phyloP scores from a whole-genome alignment of 805 yeast species.

The Yarrowia sp. region DNA sequence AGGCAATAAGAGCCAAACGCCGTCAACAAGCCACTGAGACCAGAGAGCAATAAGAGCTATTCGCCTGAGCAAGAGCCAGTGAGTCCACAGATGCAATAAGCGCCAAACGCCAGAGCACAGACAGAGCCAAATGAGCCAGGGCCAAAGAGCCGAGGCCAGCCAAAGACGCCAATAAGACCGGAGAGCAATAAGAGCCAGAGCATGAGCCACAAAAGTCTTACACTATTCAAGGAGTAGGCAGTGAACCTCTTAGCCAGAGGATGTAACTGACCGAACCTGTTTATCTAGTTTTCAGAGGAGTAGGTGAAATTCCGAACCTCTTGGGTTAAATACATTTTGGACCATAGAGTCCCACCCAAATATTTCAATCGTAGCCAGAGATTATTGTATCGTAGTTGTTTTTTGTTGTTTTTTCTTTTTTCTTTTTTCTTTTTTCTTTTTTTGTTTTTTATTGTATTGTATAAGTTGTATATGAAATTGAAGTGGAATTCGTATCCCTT shows the following conservation, averaged over 20 bases:
- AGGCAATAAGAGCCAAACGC: not conserved
- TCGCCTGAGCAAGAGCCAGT: not conserved
- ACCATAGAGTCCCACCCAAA: too few relatives aligned
- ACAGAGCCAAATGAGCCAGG: not conserved
- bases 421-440: too few relatives aligned
- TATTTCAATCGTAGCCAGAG: not conserved
- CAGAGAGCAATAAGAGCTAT: not conserved
- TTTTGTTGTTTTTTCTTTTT: not conserved
- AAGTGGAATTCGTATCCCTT: too few relatives aligned
- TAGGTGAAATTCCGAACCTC: too few relatives aligned
- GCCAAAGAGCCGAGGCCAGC: not conserved
- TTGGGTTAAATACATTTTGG: too few relatives aligned
- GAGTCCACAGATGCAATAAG: not conserved
- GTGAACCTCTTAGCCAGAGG: too few relatives aligned
- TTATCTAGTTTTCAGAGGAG: too few relatives aligned
- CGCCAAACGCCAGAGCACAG: not conserved
- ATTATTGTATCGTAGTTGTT: not conserved
- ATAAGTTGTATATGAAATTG: too few relatives aligned
- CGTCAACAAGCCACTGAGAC: not conserved
- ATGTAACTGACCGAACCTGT: too few relatives aligned
- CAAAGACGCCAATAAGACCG: not conserved
- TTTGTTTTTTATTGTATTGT: too few relatives aligned
- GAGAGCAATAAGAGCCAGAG: not conserved
- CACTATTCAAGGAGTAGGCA: not conserved
- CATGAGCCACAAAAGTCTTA: too few relatives aligned